Conservation (phyloP, 2,329 filamentous ascomycete genomes). For the Thelonectria rubi region DNA sequence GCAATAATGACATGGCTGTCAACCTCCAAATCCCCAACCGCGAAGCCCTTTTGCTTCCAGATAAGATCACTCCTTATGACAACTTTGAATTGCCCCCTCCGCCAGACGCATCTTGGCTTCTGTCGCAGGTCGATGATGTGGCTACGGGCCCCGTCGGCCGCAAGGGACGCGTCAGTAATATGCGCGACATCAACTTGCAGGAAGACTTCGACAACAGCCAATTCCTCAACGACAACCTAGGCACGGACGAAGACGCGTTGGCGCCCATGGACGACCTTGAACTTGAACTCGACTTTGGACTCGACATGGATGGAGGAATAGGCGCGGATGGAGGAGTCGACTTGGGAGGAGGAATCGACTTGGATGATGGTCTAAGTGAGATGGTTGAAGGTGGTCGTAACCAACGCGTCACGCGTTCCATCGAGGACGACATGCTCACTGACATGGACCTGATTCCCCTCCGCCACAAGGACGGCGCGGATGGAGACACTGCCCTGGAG, state of each 20-base stretch:
- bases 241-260: conserved; percentile 66
- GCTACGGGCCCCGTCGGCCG: conserved; percentile 63
- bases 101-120: conserved; percentile 85
- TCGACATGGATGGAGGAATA: conserved; percentile 72
- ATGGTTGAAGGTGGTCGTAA: conserved; percentile 93
- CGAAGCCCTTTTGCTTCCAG: conserved; percentile 86
- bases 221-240: conserved; percentile 75
- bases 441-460: conserved; percentile 68
- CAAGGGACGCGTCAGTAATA: conserved; percentile 66
- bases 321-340: too few species aligned
- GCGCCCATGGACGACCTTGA: conserved; percentile 73
- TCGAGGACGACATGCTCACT: conserved; percentile 76
- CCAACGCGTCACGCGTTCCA: conserved; percentile 65
- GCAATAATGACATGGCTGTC: conserved; percentile 93
- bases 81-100: conserved; percentile 80
- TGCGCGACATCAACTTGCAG: conserved; percentile 73
- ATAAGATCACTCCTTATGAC: conserved; percentile 93
- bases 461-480: conserved; percentile 64
- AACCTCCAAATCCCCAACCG: conserved; percentile 83
- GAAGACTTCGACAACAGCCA: conserved; percentile 80
- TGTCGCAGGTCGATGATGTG: conserved; percentile 76
- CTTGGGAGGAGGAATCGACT: too few species aligned
- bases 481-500: conserved; percentile 64
- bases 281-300: conserved; percentile 77
- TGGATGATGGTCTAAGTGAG: conserved; percentile 54